Evolutionary conservation across 352 stramenopile genomes (phyloP).

Genomic region (Phytopythium ostracodes): DNA sequence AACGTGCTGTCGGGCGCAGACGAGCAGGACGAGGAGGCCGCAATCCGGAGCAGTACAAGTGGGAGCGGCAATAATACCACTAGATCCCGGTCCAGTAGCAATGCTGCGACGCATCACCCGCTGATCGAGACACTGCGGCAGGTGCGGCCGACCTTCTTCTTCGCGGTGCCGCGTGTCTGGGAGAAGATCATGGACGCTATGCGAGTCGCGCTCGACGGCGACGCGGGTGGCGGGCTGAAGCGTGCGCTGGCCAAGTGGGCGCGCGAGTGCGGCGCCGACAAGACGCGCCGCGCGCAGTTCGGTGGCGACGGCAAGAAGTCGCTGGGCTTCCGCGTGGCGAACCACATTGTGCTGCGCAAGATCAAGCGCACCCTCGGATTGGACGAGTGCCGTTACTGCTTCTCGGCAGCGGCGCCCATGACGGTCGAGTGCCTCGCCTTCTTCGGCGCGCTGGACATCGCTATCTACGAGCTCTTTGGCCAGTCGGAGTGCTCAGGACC

Average conservation of each 20-base stretch:
- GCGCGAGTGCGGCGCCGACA: conserved; percentile 60
- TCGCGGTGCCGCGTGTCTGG: conserved; percentile 83
- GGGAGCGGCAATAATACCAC: not conserved
- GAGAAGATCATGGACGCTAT: conserved; percentile 88
- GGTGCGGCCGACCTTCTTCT: conserved; percentile 70
- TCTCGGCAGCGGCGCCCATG: conserved; percentile 79
- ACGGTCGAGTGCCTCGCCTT: conserved; percentile 65
- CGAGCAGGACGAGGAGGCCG: conserved; percentile 31
- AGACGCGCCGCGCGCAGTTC: conserved; percentile 64
- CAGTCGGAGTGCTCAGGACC: conserved; percentile 91
- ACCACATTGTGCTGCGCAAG: conserved; percentile 80
- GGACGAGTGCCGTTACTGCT: conserved; percentile 77
- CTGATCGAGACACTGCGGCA: conserved; percentile 64
- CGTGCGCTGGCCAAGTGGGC: conserved; percentile 84
- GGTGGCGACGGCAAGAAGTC: conserved; percentile 44
- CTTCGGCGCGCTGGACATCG: conserved; percentile 92
- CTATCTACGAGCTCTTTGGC: conserved; percentile 90
- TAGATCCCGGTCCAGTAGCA: not conserved
- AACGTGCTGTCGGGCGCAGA: conserved; percentile 1
- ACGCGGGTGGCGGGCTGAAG: conserved; percentile 47
- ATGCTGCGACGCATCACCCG: conserved; percentile 9
- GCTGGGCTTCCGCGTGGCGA: conserved; percentile 75
- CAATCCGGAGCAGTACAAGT: conserved; percentile 41
- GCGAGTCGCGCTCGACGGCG: conserved; percentile 29
- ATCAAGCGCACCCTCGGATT: conserved; percentile 75